phyloP scores from a whole-genome alignment of 225 moss, liverwort and hornwort genomes.

The Climacium dendroides region DNA sequence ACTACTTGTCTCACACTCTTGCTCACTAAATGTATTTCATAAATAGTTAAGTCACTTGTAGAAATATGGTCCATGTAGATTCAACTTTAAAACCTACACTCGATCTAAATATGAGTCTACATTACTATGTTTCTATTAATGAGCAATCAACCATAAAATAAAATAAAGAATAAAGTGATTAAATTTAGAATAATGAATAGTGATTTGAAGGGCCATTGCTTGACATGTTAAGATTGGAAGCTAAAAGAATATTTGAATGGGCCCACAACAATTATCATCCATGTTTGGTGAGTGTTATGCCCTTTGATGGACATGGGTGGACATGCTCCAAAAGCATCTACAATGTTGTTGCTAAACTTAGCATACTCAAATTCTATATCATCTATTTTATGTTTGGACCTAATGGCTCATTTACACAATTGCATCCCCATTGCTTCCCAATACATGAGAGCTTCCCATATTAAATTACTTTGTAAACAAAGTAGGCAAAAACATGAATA shows the following conservation, averaged over 20 bases:
- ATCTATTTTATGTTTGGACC: rapidly evolving
- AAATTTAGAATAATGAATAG: neutral
- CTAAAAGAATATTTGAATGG: neutral
- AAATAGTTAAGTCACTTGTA: neutral
- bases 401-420: neutral
- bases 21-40: neutral
- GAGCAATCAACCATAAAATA: neutral
- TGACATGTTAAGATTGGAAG: rapidly evolving
- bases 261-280: rapidly evolving
- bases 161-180: neutral
- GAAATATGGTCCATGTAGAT: rapidly evolving
- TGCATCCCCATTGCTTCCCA: neutral
- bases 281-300: rapidly evolving
- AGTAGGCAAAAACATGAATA: too few species aligned
- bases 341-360: neutral
- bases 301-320: rapidly evolving
- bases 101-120: rapidly evolving
- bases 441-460: rapidly evolving
- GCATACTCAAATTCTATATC: neutral
- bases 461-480: neutral
- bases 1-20: too few species aligned
- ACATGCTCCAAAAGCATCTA: neutral
- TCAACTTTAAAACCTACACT: rapidly evolving
- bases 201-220: neutral
- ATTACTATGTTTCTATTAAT: neutral